Evolutionary conservation across 192 early-diverging fungal genomes (phyloP), one percentile per base, ranked within the genome.

Genomic region (Ramicandelaber brevisporus): DNA sequence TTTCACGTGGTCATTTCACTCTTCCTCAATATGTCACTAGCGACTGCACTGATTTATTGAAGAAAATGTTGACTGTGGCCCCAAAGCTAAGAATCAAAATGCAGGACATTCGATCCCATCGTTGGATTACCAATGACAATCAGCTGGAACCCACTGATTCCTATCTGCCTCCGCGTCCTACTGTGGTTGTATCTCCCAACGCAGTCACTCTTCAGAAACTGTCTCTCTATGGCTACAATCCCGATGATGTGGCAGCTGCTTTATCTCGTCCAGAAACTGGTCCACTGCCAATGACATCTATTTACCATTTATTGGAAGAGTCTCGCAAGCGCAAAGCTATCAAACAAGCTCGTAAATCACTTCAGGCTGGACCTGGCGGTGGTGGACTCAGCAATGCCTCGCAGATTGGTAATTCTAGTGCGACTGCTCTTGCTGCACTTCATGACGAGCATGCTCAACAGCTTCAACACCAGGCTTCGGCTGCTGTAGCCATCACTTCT

Each of bases 61-160:
- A 53, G 29, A 61, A 63, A 20, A 58, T 82, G 30, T 57, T 86
- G 1, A 71, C 72, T 1, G 73, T 74, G 14, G 66, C 72, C 47
- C 74, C 74, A 1, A 53, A 55, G 28, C 33, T 48, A 21, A 55
- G 81, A 17, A 68, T 72, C 10, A 68, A 64, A 1, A 55, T 86
- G 36, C 46, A 51, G 31, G 74, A 71, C 24, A 68, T 82, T 12
- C 43, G 70, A 17, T 36, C 38, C 12, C 78, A 86, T 30, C 57
- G 64, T 2, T 86, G 81, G 81, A 63, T 73, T 13, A 55, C 40
- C 6, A 73, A 76, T 46, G 70, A 80, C 25, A 74, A 67, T 7
- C 71, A 60, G 30, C 56, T 60, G 27, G 40, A 50, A 30, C 60
- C 56, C 2, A 53, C 70, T 9, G 53, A 64, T 23, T 70, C 63